Conservation (phyloP, 2,329 filamentous ascomycete genomes). For the Fusarium coffeatum region DNA sequence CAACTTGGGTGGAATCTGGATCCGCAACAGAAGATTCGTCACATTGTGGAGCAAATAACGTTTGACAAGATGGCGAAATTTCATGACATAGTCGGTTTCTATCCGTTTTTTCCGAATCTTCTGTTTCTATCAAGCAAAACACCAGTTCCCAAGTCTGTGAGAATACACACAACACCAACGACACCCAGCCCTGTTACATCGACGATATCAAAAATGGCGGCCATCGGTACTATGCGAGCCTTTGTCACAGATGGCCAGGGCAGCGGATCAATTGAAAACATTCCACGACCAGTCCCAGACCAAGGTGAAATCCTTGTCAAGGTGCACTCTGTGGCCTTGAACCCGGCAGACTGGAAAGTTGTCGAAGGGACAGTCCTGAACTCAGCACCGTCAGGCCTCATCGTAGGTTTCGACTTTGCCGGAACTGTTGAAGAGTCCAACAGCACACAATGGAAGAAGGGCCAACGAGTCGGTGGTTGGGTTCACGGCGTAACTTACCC, state of each 20-base stretch:
- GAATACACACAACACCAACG: rapidly evolving
- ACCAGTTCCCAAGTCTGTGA: rapidly evolving
- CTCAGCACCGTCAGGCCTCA: background rate
- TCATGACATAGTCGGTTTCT: background rate
- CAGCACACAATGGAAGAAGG: background rate
- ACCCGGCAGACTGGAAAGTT: constrained; percentile 18
- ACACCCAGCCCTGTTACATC: background rate
- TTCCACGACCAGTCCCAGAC: background rate
- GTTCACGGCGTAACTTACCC: constrained; percentile 3
- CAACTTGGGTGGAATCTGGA: background rate
- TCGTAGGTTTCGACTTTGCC: constrained; percentile 14
- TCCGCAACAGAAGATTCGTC: background rate
- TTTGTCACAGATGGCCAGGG: constrained; percentile 9
- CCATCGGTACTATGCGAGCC: constrained; percentile 9
- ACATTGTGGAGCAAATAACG: background rate
- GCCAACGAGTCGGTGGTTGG: constrained; percentile 12
- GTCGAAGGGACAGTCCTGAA: constrained; percentile 1
- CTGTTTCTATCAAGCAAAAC: rapidly evolving
- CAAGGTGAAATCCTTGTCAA: constrained; percentile 2
- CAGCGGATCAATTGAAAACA: background rate
- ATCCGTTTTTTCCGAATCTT: rapidly evolving
- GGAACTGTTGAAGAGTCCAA: constrained; percentile 3
- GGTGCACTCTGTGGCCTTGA: constrained; percentile 4
- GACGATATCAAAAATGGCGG: background rate
- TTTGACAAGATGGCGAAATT: background rate